Conservation (phyloP, 192 early-diverging fungal species). For the Coemansia javaensis region DNA sequence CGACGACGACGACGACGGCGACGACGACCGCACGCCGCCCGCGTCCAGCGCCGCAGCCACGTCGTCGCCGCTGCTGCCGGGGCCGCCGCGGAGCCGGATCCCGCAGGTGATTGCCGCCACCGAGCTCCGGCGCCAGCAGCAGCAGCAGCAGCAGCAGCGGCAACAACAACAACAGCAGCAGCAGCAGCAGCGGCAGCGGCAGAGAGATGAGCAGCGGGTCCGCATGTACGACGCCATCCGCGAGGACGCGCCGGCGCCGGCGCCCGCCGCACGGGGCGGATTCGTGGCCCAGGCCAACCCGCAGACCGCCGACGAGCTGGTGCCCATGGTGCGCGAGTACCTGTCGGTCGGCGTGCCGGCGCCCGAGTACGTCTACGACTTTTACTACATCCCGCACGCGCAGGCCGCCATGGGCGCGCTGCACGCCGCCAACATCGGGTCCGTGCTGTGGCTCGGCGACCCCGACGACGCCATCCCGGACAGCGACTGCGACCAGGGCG, state of each 20-base stretch:
- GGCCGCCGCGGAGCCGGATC: slow-evolving; percentile 6
- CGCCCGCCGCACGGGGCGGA: too few relatives aligned
- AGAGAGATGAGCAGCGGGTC: too few relatives aligned
- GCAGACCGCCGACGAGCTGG: slow-evolving; percentile 56
- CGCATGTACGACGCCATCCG: slow-evolving; percentile 66
- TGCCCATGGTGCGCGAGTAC: slow-evolving; percentile 67
- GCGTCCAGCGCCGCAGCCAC: too few relatives aligned
- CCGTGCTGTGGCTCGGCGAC: slow-evolving; percentile 53
- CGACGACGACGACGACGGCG: not conserved
- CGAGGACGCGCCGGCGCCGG: too few relatives aligned
- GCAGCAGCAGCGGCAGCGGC: too few relatives aligned
- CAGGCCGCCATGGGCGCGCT: slow-evolving; percentile 1
- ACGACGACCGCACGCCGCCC: too few relatives aligned
- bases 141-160: too few relatives aligned
- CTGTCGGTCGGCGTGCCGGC: slow-evolving; percentile 32
- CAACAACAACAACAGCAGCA: too few relatives aligned
- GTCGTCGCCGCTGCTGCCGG: not conserved
- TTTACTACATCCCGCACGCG: slow-evolving; percentile 60
- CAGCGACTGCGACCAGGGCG: slow-evolving; percentile 21
- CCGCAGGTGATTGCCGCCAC: slow-evolving; percentile 20
- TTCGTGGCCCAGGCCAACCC: too few relatives aligned
- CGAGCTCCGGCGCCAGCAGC: slow-evolving; percentile 28
- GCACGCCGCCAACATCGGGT: slow-evolving; percentile 2
- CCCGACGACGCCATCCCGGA: slow-evolving; percentile 42
- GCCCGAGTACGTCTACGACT: slow-evolving; percentile 71